Base-by-base conservation (phyloP, 352 stramenopile species). In the Globisporangium abappressorium region DNA sequence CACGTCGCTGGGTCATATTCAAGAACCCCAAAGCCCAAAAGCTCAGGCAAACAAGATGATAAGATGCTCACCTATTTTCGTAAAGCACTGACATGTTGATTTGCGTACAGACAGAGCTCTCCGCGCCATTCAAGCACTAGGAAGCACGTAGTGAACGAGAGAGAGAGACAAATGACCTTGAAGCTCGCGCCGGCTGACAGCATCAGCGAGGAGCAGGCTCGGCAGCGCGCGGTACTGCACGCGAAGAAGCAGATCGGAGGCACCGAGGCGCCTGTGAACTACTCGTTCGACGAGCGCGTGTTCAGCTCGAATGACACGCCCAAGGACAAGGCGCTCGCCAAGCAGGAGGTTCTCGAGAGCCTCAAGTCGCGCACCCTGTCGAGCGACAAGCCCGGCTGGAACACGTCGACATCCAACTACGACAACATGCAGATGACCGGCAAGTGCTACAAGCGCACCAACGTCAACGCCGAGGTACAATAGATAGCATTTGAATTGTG, bases 401-500 rank as follows among this genome's bases (percentile, higher is more conserved):
- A 94, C 58, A 64, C 36, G 30, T 91, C 84, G 1, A 92, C 75
- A 24, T 89, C 79, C 55, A 90, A 89, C 64, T 89, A 85, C 70
- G 79, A 89, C 71, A 87, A 90, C 63, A 89, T 89, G 79, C 74
- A 88, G 58, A 76, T 91, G 71, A 84, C 68, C 41, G 80, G 84
- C 63, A 90, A 90, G 64, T 92, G 81, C 70, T 91, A 89, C 72
- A 87, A 91, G 64, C 78, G 84, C 63, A 92, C 81, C 24, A 90
- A 91, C 62, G 68, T 90, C 28, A 91, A 94, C 67, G 83, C 76
- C 20, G 87, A 96, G 80, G 83, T 6, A 26, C 24, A 26, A 26
- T 34, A 41, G 34, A 9, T 14, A 41, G 34, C 34, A 14, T 14
- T 9, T 41, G 34, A 41, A 26, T 26, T 26, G 1, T 26, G 34